Conservation (phyloP, 345 rosid genomes). For the Physaria fendleri region DNA sequence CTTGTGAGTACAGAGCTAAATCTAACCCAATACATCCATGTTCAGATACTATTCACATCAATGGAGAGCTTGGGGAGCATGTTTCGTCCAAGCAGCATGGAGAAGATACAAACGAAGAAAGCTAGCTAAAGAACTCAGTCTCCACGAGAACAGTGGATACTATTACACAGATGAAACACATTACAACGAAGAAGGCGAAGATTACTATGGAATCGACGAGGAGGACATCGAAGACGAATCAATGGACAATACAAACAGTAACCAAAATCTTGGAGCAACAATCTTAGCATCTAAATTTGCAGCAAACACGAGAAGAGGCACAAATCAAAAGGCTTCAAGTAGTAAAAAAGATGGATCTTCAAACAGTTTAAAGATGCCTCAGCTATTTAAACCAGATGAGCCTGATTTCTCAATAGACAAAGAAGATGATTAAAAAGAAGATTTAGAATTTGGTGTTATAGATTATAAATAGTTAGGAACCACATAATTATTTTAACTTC, state of each 20-base stretch:
- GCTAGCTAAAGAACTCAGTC: constrained; percentile 50
- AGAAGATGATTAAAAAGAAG: constrained; percentile 31
- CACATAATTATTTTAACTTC: background rate
- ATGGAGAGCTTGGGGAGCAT: constrained; percentile 89
- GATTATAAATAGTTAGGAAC: constrained; percentile 26
- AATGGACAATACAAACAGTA: constrained; percentile 17
- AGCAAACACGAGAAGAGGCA: constrained; percentile 50
- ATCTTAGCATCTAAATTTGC: constrained; percentile 66
- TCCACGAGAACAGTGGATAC: constrained; percentile 34
- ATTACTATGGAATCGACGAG: constrained; percentile 21
- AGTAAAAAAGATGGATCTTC: constrained; percentile 37
- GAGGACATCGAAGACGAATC: constrained; percentile 19
- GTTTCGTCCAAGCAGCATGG: constrained; percentile 85
- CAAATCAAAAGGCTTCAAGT: constrained; percentile 34
- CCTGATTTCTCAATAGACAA: constrained; percentile 53
- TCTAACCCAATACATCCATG: background rate
- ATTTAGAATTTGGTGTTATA: constrained; percentile 1
- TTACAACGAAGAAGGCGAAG: constrained; percentile 27
- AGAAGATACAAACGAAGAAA: constrained; percentile 60
- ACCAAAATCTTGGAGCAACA: constrained; percentile 50
- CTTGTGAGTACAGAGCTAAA: constrained; percentile 27
- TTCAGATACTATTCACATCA: constrained; percentile 78
- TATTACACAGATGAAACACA: constrained; percentile 27
- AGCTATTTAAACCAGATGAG: constrained; percentile 70
- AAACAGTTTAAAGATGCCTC: constrained; percentile 62